Evolutionary conservation across 2,329 filamentous ascomycete species (phyloP), one percentile per base, ranked within the genome.

Genomic region (Periconia sp.): DNA sequence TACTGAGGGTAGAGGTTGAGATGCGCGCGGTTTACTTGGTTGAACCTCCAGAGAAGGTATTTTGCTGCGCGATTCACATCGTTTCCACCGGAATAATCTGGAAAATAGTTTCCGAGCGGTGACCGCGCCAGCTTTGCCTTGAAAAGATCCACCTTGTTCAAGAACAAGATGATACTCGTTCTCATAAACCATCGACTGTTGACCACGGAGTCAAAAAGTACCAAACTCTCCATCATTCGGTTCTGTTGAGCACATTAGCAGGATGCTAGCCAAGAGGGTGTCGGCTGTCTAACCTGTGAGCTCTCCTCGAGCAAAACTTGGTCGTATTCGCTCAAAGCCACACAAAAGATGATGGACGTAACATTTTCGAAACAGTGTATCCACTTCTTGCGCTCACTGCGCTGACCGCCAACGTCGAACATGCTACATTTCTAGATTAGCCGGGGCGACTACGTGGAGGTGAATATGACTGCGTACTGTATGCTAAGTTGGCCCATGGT

Each of bases 361-460:
- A 99, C 94, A 67, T 97, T 97, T 76, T 99, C 94, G 75, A 99
- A 99, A 79, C 94, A 99, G 78, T 99, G 94, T 71, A 99, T 99
- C 94, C 94, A 99, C 79, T 99, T 99, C 81, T 99, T 99, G 58
- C 94, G 85, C 77, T 99, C 94, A 74, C 93, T 97, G 71, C 94
- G 83, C 77, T 99, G 94, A 20, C 94, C 94, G 58, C 94, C 94
- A 5, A 99, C 94, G 74, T 99, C 94, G 72, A 99, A 99, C 94
- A 99, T 99, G 79, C 93, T 97, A 70, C 53, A 47, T 47, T 60
- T 68, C 64, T 62, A 67, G 30, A 60, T 69, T 70, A 72, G 68
- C 62, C 50, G 53, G 61, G 56, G 44, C 41, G 46, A 55, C 49
- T 19, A 40, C 33, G 53, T 41, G 35, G 51, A 55, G 51, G 56